Evolutionary conservation across 768 basidiomycete genomes (phyloP), one percentile per base, ranked within the genome.

Genomic region (Trametes gibbosa): DNA sequence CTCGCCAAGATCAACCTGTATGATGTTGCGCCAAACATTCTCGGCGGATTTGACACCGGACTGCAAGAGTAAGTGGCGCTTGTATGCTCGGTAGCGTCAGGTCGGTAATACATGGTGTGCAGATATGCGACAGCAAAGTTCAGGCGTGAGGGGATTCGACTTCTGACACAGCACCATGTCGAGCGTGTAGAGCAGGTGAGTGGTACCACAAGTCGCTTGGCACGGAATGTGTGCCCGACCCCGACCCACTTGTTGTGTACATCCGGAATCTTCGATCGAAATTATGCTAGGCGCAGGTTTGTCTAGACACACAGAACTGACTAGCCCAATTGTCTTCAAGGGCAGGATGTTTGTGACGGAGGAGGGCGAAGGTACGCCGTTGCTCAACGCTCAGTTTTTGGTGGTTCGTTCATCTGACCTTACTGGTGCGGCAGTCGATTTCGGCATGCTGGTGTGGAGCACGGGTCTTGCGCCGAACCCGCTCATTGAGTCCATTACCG

Each of bases 381-480:
- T 6, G 6, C 43, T 9, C 21, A 6, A n/a, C n/a, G n/a, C n/a
- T n/a, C n/a, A n/a, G n/a, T n/a, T n/a, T n/a, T n/a, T n/a, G n/a
- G n/a, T n/a, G n/a, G n/a, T 32, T 10, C 4, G 47, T n/a, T 4
- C 10, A 49, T 34, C 50, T 37, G 3, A 50, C 34, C 10, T 23
- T 13, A 5, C 34, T 9, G 10, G 4, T 12, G 3, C 17, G 1
- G 21, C 34, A 91, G 91, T 92, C 37, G 85, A 84, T 6, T 90
- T 87, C 70, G 92, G 93, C 24, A 75, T 95, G 21, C 80, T 92
- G 12, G 90, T 95, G 16, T 95, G 92, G 92, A 88, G 86, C 60
- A 95, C 93, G 2, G 93, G 92, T 1, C 76, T 95, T 2, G 81
- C 90, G 5, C 84, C 90, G 3, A 95, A 94, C 68, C 92, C 93